A percentile compares a stretch with the other conserved stretches of the same genome.
Conservation (phyloP, 495 filamentous ascomycete species). For the Aspergillus avenaceus region DNA sequence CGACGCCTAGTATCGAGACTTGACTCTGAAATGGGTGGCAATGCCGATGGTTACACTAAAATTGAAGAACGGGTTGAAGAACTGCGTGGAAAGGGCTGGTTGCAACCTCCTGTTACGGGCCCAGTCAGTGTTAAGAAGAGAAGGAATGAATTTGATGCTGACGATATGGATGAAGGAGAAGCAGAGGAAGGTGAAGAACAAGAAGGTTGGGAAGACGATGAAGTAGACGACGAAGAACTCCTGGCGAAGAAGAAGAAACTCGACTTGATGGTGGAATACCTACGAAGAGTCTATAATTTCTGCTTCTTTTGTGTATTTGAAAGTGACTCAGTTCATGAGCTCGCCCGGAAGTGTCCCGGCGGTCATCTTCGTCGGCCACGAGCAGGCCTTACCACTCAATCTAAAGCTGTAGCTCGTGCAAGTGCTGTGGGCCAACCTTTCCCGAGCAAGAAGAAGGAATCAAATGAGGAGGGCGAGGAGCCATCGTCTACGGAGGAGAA, state of each 20-base stretch:
- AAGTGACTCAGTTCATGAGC: constrained; percentile 92
- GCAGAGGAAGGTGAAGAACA: constrained; percentile 67
- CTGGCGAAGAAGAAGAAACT: constrained; percentile 92
- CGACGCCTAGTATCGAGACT: constrained; percentile 70
- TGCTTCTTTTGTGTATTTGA: constrained; percentile 99
- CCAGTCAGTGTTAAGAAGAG: constrained; percentile 55
- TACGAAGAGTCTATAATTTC: constrained; percentile 94
- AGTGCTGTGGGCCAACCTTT: constrained; percentile 77
- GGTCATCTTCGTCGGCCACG: constrained; percentile 91
- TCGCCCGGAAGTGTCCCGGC: constrained; percentile 92
- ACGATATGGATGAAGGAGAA: constrained; percentile 67
- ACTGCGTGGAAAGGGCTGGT: constrained; percentile 63
- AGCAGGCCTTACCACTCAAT: constrained; percentile 71
- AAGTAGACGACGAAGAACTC: constrained; percentile 85
- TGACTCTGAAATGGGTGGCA: constrained; percentile 69
- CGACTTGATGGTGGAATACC: constrained; percentile 92
- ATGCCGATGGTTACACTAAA: constrained; percentile 64
- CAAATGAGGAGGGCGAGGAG: constrained; percentile 61
- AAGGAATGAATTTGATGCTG: constrained; percentile 57
- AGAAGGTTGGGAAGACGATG: constrained; percentile 76
- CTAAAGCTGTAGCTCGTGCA: constrained; percentile 80
- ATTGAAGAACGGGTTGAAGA: constrained; percentile 86
- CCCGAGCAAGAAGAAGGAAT: constrained; percentile 71
- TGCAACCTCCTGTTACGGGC: constrained; percentile 63
- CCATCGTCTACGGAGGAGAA: constrained; percentile 60